phyloP scores from a whole-genome alignment of 164 flowering plant genomes.

The Vitis cinerea region DNA sequence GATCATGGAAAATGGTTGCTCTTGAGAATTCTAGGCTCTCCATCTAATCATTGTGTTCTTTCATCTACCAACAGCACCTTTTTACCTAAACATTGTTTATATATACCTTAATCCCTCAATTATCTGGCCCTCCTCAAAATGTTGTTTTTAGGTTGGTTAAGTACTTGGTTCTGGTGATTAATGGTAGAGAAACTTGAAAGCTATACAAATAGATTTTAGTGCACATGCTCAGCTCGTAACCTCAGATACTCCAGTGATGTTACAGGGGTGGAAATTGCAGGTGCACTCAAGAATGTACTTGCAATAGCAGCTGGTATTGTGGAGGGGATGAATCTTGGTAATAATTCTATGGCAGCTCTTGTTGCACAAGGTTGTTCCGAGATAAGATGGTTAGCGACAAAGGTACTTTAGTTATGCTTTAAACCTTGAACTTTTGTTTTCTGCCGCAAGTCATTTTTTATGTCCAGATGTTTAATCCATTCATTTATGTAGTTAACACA shows the following conservation, averaged over 20 bases:
- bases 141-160: not conserved
- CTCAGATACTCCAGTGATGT: slow-evolving; percentile 88
- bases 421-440: not conserved
- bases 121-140: not conserved
- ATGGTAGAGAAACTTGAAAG: not conserved
- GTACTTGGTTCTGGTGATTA: not conserved
- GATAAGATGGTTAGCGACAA: slow-evolving; percentile 95
- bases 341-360: slow-evolving; percentile 98
- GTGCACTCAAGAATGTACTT: slow-evolving; percentile 97
- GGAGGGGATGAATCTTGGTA: slow-evolving; percentile 91
- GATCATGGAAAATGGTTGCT: too few species aligned
- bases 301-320: slow-evolving; percentile 99
- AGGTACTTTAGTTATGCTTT: slow-evolving; percentile 39
- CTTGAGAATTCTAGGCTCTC: too few species aligned
- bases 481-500: not conserved
- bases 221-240: slow-evolving; percentile 44
- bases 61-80: too few species aligned
- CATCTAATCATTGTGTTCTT: too few species aligned
- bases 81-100: too few species aligned
- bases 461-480: not conserved
- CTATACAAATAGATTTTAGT: not conserved
- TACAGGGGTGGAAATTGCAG: slow-evolving; percentile 99
- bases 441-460: not conserved
- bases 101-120: too few species aligned
- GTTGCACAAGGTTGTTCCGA: slow-evolving; percentile 98